Conservation (phyloP, 2,329 filamentous ascomycete genomes). For the Dothistroma septosporum region DNA sequence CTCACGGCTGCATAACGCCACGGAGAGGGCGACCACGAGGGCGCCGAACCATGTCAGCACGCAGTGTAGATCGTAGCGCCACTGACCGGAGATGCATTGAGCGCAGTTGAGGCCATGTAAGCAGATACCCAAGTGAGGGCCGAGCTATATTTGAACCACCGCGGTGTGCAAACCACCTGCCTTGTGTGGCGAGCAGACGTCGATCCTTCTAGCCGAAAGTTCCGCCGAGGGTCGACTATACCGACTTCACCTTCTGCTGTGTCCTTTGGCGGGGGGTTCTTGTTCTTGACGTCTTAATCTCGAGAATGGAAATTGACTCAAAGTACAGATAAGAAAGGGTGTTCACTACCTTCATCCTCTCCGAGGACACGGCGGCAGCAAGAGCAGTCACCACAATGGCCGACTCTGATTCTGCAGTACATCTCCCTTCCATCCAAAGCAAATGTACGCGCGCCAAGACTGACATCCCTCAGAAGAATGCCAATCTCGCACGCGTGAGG, state of each 20-base stretch:
- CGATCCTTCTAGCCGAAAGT: background rate
- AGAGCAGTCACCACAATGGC: too few relatives aligned
- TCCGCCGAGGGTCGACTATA: background rate
- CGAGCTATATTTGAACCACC: background rate
- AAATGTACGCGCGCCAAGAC: background rate
- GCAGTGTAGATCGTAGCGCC: constrained; percentile 1
- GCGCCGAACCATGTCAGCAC: background rate
- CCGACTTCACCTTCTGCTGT: background rate
- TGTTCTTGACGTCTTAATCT: too few relatives aligned
- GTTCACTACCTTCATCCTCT: too few relatives aligned
- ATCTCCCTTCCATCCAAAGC: background rate
- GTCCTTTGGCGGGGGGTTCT: too few relatives aligned
- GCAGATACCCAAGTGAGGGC: background rate
- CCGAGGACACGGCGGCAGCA: too few relatives aligned
- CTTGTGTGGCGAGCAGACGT: background rate
- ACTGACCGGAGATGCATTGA: background rate
- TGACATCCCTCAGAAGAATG: background rate
- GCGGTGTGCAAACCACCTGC: background rate
- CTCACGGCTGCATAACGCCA: background rate
- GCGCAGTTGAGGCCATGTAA: background rate
- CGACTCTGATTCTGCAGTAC: background rate
- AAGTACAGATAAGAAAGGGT: too few relatives aligned
- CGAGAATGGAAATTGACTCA: too few relatives aligned
- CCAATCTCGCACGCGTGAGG: constrained; percentile 58
- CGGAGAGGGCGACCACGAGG: constrained; percentile 2